These are phyloP conservation scores for Ogataea polymorpha DNA, from an alignment of 805 yeast species.

Conservation along the genomic window DNA sequence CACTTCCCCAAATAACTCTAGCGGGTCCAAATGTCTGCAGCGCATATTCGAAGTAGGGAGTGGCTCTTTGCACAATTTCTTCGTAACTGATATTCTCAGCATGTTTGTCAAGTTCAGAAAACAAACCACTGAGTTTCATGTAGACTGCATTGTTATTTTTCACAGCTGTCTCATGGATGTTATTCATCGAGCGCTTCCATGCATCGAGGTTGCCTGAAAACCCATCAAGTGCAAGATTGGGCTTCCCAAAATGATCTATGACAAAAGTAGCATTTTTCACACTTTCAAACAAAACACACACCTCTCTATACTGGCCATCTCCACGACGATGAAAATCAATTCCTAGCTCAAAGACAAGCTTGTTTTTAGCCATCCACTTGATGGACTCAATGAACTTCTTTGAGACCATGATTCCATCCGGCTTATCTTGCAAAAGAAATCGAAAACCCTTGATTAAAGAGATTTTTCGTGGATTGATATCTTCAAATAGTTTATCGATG, in stretches of 20 bases:
- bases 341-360: slow-evolving; percentile 41
- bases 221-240: slow-evolving; percentile 26
- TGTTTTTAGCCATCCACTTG: slow-evolving; percentile 31
- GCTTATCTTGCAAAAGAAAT: slow-evolving; percentile 43
- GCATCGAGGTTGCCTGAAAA: slow-evolving; percentile 9
- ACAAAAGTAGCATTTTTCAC: slow-evolving; percentile 33
- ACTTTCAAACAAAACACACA: slow-evolving; percentile 26
- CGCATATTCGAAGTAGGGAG: slow-evolving; percentile 35
- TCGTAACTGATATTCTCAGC: slow-evolving; percentile 1
- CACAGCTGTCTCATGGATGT: slow-evolving; percentile 11
- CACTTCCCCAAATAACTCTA: slow-evolving; percentile 1
- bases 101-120: slow-evolving; percentile 9
- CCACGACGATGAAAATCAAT: slow-evolving; percentile 39
- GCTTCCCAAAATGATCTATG: slow-evolving; percentile 43
- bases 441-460: slow-evolving; percentile 38
- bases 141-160: slow-evolving; percentile 6
- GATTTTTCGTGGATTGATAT: slow-evolving; percentile 5
- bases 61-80: slow-evolving; percentile 18
- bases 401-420: slow-evolving; percentile 33
- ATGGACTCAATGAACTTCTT: slow-evolving; percentile 32
- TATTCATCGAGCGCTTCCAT: slow-evolving; percentile 26
- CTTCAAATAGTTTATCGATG: slow-evolving; percentile 16
- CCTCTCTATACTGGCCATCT: slow-evolving; percentile 39
- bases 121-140: slow-evolving; percentile 14
- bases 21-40: slow-evolving; percentile 46